These are phyloP conservation scores for Lentinula aciculospora DNA, from an alignment of 768 basidiomycete species.

Conservation along the genomic window DNA sequence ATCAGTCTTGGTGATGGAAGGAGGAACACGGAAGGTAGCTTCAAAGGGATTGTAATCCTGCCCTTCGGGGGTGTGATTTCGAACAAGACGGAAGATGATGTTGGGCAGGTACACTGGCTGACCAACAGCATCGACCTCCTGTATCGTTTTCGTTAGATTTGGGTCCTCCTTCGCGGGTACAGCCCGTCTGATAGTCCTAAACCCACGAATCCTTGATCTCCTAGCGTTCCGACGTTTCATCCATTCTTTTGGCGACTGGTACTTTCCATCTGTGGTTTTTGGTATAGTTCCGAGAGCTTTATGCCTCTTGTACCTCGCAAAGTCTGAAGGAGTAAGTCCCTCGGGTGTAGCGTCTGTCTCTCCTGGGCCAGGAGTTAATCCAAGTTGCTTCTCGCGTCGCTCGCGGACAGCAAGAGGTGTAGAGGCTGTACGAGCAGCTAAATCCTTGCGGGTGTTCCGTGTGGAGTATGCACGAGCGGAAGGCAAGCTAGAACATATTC, in stretches of 20 bases:
- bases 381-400: constrained; percentile 52
- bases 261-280: constrained; percentile 11
- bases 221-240: constrained; percentile 47
- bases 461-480: constrained; percentile 34
- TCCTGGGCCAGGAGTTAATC: constrained; percentile 22
- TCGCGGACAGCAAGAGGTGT: constrained; percentile 70
- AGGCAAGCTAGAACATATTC: neutral
- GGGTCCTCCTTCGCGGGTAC: neutral
- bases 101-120: constrained; percentile 89
- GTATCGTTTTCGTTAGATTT: constrained; percentile 22
- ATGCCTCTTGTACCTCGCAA: constrained; percentile 53
- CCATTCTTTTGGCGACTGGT: constrained; percentile 51
- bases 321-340: constrained; percentile 64
- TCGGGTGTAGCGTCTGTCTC: constrained; percentile 41
- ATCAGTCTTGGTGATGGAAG: constrained; percentile 88
- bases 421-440: constrained; percentile 60
- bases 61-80: constrained; percentile 72
- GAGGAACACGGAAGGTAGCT: constrained; percentile 91
- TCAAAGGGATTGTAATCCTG: constrained; percentile 91
- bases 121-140: constrained; percentile 58
- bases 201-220: constrained; percentile 65
- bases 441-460: constrained; percentile 28
- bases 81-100: constrained; percentile 72
- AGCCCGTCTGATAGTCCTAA: constrained; percentile 31
- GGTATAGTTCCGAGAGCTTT: constrained; percentile 47